Conservation (phyloP, 208 protist species). For the Trypanosomatidae sp. region DNA sequence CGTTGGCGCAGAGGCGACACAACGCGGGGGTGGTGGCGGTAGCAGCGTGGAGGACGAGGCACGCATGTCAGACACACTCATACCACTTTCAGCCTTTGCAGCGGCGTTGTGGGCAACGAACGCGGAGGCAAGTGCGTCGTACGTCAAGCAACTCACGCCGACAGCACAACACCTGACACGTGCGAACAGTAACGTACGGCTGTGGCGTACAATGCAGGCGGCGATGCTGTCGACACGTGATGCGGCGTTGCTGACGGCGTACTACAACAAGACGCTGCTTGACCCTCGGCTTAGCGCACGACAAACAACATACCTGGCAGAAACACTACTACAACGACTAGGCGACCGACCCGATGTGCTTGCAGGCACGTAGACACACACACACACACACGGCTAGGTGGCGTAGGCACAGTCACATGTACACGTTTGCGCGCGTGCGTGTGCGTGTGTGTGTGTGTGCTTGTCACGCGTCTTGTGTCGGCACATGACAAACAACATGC, state of each 20-base stretch:
- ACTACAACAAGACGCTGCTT: constrained; percentile 22
- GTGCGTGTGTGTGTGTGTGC: background rate
- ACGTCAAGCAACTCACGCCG: constrained; percentile 21
- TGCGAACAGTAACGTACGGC: constrained; percentile 15
- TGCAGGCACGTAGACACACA: background rate
- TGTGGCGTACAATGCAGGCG: constrained; percentile 74
- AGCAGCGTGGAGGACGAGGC: constrained; percentile 18
- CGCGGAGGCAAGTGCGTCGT: constrained; percentile 16
- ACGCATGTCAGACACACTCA: constrained; percentile 5
- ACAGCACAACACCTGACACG: constrained; percentile 2
- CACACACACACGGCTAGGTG: background rate
- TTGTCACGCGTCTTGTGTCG: background rate
- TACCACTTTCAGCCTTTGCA: constrained; percentile 45
- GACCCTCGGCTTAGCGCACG: constrained; percentile 48
- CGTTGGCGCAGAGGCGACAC: constrained; percentile 16
- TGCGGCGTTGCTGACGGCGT: constrained; percentile 34
- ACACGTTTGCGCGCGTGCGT: too few relatives aligned
- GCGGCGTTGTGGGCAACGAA: constrained; percentile 57
- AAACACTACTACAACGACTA: constrained; percentile 43
- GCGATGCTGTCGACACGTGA: constrained; percentile 78
- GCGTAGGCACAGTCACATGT: background rate
- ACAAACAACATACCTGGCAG: constrained; percentile 54
- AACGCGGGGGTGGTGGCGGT: constrained; percentile 2
- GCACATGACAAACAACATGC: too few relatives aligned
- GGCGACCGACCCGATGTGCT: background rate